Conservation (phyloP, 2,329 filamentous ascomycete species). For the Plenodomus tracheiphilus region DNA sequence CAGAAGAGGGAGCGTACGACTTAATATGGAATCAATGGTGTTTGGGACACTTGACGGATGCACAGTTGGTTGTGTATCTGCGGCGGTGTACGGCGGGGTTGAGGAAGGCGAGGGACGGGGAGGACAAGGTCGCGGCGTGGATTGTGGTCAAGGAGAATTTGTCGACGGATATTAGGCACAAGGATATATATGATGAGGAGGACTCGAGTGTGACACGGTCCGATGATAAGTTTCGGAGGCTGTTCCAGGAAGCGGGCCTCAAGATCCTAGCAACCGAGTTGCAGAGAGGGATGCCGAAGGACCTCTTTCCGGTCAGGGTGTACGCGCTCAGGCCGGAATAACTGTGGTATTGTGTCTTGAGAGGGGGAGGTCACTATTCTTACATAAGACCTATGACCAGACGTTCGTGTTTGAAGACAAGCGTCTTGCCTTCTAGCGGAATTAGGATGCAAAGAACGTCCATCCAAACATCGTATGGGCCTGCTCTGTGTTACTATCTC, state of each 20-base stretch:
- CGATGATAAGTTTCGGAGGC: conserved; percentile 68
- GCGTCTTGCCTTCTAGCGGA: too few relatives aligned
- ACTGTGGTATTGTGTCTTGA: background rate
- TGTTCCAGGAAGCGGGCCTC: conserved; percentile 73
- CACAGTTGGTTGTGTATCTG: conserved; percentile 70
- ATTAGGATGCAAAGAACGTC: too few relatives aligned
- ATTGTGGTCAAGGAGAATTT: conserved; percentile 84
- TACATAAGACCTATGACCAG: too few relatives aligned
- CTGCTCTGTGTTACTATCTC: background rate
- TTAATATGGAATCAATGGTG: conserved; percentile 94
- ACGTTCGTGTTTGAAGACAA: too few relatives aligned
- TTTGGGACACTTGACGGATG: conserved; percentile 77
- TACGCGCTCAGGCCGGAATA: conserved; percentile 71
- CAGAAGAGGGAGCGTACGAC: conserved; percentile 62
- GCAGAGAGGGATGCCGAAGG: conserved; percentile 66
- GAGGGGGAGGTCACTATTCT: too few relatives aligned
- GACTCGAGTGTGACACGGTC: conserved; percentile 80
- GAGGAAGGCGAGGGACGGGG: conserved; percentile 28
- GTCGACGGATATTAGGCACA: conserved; percentile 53
- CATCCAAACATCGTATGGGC: too few relatives aligned
- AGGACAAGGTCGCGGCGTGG: conserved; percentile 50
- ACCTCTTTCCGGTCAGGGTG: conserved; percentile 73
- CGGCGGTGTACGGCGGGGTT: conserved; percentile 60
- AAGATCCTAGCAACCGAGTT: conserved; percentile 52
- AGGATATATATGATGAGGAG: conserved; percentile 73